Base-by-base conservation (phyloP, 2,329 filamentous ascomycete species). In the Stemphylium vesicarium region DNA sequence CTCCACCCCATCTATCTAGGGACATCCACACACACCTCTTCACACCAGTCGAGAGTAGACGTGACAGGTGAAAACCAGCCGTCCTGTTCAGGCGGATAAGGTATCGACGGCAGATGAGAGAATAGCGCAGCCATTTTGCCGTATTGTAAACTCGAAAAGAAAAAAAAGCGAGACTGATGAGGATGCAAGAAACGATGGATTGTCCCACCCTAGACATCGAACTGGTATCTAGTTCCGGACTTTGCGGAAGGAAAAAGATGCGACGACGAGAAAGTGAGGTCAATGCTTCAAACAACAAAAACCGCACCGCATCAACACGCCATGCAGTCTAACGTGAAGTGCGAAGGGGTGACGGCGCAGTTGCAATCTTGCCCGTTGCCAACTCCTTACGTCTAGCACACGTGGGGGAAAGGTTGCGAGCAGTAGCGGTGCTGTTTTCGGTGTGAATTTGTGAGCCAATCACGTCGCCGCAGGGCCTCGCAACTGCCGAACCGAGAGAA, bases 21-120 rank as follows among this genome's bases (percentile, higher is more conserved):
- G 9, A 37, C 24, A 29, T n/a, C 16, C 45, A 52, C 73, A 52
- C 73, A 58, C 73, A 87, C 88, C 81, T 92, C 90, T 81, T 92
- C 90, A 70, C 90, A 93, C 84, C 90, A 92, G 72, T 92, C 91
- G 39, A 91, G 69, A 0, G 88, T 91, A 8, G 86, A 87, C 1
- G 88, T 91, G 51, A 89, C 85, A 18, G 87, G 85, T 5, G 82
- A 84, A 88, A 88, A 92, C 71, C 84, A 86, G 16, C 87, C 87
- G 33, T 80, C 78, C 50, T 80, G 69, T 22, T 82, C 74, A 11
- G 83, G 81, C 56, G 79, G 79, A 59, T 83, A 83, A 1, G 79
- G 73, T 56, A 81, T 68, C 11, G 77, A 79, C 35, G 78, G 79
- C 1, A 80, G 68, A 65, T 70, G 74, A 29, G 73, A 70, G 24